Base-by-base conservation (phyloP, 2,329 filamentous ascomycete species). In the Alternaria viburni region DNA sequence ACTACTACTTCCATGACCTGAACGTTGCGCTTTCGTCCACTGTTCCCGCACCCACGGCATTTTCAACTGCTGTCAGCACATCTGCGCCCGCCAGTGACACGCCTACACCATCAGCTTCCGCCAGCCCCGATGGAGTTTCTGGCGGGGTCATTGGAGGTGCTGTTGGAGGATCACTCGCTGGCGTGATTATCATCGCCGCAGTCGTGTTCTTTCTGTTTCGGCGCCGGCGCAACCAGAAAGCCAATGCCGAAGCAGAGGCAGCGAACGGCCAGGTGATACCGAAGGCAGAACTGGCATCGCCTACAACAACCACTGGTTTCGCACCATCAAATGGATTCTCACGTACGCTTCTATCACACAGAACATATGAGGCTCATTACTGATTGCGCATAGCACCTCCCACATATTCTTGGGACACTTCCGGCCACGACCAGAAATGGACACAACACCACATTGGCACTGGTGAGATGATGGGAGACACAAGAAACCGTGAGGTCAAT, bases 1-100 rank as follows among this genome's bases (percentile, higher is more conserved):
- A 60, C 15, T 43, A 65, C 36, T 67, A 67, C 60, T 67, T 67
- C 28, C 59, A 62, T 12, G 63, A 54, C 5, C 28, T 66, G 11
- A 66, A 68, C 30, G 23, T 55, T 11, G 36, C 43, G 5, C 43
- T 55, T 19, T 55, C 52, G 5, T 55, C 52, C 6, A 45, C 52
- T 19, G 4, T 46, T 28, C 43, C 52, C 13, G 13, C 19, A 3
- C 28, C 49, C 2, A 52, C 30, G 13, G 30, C 28, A 52, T 41
- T 9, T 12, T 52, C 49, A 12, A 52, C 49, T 2, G 19, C 49
- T 21, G 23, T 19, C 30, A 52, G 49, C 3, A 41, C 19, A 12
- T 41, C 49, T 36, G 5, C 30, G 32, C 21, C 28, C 12, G 28
- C 30, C 1, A 52, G 30, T 25, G 13, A 41, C 3, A 52, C 49